A percentile compares a stretch with the other conserved stretches of the same genome.
These are phyloP conservation scores for Suillus sp. DNA, from an alignment of 768 basidiomycete genomes.

Conservation along the genomic window DNA sequence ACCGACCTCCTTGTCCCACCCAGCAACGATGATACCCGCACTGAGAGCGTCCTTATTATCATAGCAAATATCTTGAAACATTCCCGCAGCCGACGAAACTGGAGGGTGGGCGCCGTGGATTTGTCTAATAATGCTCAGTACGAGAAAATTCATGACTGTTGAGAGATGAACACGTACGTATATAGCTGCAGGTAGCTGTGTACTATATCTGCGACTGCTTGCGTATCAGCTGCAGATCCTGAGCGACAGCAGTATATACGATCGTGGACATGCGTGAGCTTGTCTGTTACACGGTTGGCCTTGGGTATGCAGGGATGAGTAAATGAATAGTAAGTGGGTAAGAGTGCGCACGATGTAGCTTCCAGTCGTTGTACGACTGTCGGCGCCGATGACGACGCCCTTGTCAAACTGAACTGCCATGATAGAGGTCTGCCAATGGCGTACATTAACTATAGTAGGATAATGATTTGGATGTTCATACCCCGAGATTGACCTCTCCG, in stretches of 20 bases:
- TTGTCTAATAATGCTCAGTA: constrained; percentile 43
- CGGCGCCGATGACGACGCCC: constrained; percentile 96
- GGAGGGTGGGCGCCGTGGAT: constrained; percentile 65
- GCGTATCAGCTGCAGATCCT: constrained; percentile 97
- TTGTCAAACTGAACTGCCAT: constrained; percentile 98
- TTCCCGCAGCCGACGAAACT: constrained; percentile 76
- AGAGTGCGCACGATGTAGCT: constrained; percentile 80
- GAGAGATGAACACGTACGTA: constrained; percentile 47
- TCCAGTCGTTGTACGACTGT: constrained; percentile 95
- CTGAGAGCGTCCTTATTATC: constrained; percentile 86
- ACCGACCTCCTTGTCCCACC: constrained; percentile 92
- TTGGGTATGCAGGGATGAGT: constrained; percentile 33
- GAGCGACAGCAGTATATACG: constrained; percentile 99
- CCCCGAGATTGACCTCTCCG: constrained; percentile 97
- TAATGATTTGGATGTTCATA: constrained; percentile 45
- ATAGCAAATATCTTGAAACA: constrained; percentile 90
- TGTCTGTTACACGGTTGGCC: constrained; percentile 99
- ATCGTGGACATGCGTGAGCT: constrained; percentile 94
- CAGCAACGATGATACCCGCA: constrained; percentile 97
- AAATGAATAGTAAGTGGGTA: neutral
- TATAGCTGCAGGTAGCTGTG: constrained; percentile 80
- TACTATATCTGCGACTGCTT: constrained; percentile 91
- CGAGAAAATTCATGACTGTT: neutral
- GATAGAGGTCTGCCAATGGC: constrained; percentile 79
- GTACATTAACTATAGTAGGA: constrained; percentile 1